Conservation (phyloP, 805 yeast genomes). For the Ogataea paraovalis region DNA sequence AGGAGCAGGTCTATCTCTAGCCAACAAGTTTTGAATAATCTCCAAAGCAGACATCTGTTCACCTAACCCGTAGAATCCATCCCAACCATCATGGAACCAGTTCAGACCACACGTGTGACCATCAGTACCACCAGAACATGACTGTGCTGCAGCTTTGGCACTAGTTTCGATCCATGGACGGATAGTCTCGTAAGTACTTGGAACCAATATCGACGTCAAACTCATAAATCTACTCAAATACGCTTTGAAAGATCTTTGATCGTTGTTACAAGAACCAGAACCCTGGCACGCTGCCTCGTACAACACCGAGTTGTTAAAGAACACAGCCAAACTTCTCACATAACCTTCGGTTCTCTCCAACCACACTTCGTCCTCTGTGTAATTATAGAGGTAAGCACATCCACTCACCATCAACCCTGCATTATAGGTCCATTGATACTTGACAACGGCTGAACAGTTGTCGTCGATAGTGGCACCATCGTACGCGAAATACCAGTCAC, state of each 20-base stretch:
- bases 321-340: constrained; percentile 50
- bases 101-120: constrained; percentile 71
- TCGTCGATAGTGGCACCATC: constrained; percentile 62
- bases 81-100: constrained; percentile 62
- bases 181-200: constrained; percentile 42
- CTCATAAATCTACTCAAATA: constrained; percentile 73
- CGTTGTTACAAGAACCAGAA: constrained; percentile 62
- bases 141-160: constrained; percentile 63
- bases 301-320: constrained; percentile 56
- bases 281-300: constrained; percentile 85
- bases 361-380: constrained; percentile 68
- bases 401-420: constrained; percentile 79
- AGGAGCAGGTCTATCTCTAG: constrained; percentile 46
- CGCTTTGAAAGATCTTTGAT: constrained; percentile 91
- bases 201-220: constrained; percentile 66
- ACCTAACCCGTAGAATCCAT: constrained; percentile 67
- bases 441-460: constrained; percentile 60
- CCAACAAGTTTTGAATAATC: constrained; percentile 47
- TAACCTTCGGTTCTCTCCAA: constrained; percentile 51
- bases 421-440: constrained; percentile 81
- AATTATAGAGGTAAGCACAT: constrained; percentile 73
- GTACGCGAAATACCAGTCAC: constrained; percentile 46
- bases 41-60: constrained; percentile 78
- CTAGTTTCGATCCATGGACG: constrained; percentile 39
- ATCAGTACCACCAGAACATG: constrained; percentile 73